These are phyloP conservation scores for Neoarthrinium moseri DNA, from an alignment of 2,329 filamentous ascomycete genomes.

Conservation along the genomic window DNA sequence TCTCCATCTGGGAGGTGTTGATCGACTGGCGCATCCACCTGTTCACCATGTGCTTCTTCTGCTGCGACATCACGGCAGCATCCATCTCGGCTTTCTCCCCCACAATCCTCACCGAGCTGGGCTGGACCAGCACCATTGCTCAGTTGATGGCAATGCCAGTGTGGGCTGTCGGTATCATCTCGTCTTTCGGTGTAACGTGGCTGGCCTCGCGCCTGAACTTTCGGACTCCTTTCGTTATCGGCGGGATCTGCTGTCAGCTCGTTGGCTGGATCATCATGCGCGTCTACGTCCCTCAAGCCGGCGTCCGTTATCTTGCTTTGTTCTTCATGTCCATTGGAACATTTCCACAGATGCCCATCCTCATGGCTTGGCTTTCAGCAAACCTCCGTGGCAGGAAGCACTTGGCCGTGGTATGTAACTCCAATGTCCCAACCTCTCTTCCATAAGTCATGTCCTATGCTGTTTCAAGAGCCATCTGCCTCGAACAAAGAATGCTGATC, in stretches of 20 bases:
- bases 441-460: too few relatives aligned
- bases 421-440: too few relatives aligned
- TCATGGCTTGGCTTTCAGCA: slow-evolving; percentile 34
- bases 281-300: slow-evolving; percentile 19
- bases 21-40: slow-evolving; percentile 27
- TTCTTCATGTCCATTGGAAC: slow-evolving; percentile 28
- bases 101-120: slow-evolving; percentile 25
- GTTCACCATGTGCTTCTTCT: slow-evolving; percentile 28
- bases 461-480: too few relatives aligned
- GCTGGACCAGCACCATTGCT: slow-evolving; percentile 19
- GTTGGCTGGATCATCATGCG: slow-evolving; percentile 26
- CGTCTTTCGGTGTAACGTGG: slow-evolving; percentile 22
- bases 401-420: slow-evolving; percentile 37
- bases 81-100: slow-evolving; percentile 24
- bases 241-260: slow-evolving; percentile 21
- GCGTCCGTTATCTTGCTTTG: slow-evolving; percentile 25
- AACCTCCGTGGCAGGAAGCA: slow-evolving; percentile 39
- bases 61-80: slow-evolving; percentile 25
- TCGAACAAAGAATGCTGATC: too few relatives aligned
- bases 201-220: slow-evolving; percentile 18
- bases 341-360: slow-evolving; percentile 26
- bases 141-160: slow-evolving; percentile 28
- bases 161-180: slow-evolving; percentile 24
- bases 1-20: slow-evolving; percentile 23
- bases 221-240: slow-evolving; percentile 23